Percentiles rank a stretch among this genome's conserved stretches.
Evolutionary conservation across 2,329 filamentous ascomycete genomes (phyloP).

Genomic region (Incumbomyces delicatus): DNA sequence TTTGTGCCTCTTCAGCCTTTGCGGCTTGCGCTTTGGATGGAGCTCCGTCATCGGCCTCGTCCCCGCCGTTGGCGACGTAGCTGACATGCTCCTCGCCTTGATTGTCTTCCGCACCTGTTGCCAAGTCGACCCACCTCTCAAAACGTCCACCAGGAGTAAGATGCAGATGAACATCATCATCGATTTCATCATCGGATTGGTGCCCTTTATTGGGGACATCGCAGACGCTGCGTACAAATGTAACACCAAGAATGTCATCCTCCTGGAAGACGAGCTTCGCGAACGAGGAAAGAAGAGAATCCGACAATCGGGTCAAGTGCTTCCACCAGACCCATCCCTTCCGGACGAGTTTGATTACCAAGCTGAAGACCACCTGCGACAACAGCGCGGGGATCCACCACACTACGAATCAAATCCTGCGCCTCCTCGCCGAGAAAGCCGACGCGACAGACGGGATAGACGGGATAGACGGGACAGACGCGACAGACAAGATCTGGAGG

Average conservation of each 20-base stretch:
- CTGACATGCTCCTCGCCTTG: slow-evolving; percentile 64
- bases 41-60: slow-evolving; percentile 74
- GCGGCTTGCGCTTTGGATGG: slow-evolving; percentile 82
- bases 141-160: slow-evolving; percentile 43
- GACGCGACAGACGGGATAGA: slow-evolving; percentile 14
- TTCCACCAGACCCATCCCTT: slow-evolving; percentile 28
- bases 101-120: slow-evolving; percentile 65
- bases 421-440: slow-evolving; percentile 19
- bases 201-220: slow-evolving; percentile 42
- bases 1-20: slow-evolving; percentile 69
- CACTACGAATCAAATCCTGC: slow-evolving; percentile 14
- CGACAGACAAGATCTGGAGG: slow-evolving; percentile 17
- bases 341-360: slow-evolving; percentile 19
- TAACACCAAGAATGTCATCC: slow-evolving; percentile 38
- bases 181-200: slow-evolving; percentile 39
- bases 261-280: slow-evolving; percentile 36
- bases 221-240: slow-evolving; percentile 39
- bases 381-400: slow-evolving; percentile 12
- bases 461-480: slow-evolving; percentile 1
- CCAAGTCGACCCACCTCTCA: slow-evolving; percentile 65
- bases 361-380: slow-evolving; percentile 21
- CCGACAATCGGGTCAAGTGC: slow-evolving; percentile 21
- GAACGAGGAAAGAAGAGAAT: slow-evolving; percentile 30
- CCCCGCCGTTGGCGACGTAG: slow-evolving; percentile 67
- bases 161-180: slow-evolving; percentile 72